Evolutionary conservation across 1,139 yeast species (phyloP).

Genomic region (Blastobotrys capitulatus): DNA sequence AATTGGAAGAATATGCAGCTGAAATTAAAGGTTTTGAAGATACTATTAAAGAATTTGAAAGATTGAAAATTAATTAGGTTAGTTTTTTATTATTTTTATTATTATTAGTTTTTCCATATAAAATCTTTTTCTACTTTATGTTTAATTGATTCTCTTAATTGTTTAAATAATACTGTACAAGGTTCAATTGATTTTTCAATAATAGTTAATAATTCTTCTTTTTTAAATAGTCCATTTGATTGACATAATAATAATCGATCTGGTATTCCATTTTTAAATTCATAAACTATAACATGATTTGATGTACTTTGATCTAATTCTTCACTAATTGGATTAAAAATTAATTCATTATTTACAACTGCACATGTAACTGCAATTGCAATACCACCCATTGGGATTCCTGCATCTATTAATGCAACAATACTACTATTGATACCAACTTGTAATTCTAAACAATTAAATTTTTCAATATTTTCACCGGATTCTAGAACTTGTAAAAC

Average conservation of each 20-base stretch:
- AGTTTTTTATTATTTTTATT: slow-evolving; percentile 6
- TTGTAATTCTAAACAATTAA: slow-evolving; percentile 47
- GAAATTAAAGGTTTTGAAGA: slow-evolving; percentile 69
- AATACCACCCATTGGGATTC: slow-evolving; percentile 59
- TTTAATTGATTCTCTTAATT: slow-evolving; percentile 44
- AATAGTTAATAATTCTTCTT: slow-evolving; percentile 45
- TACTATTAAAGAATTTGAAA: slow-evolving; percentile 38
- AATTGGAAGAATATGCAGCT: slow-evolving; percentile 67
- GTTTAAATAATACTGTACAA: slow-evolving; percentile 42
- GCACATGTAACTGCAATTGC: slow-evolving; percentile 52
- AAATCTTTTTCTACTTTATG: slow-evolving; percentile 49
- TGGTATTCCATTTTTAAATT: slow-evolving; percentile 47
- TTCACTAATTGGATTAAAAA: slow-evolving; percentile 42
- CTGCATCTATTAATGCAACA: slow-evolving; percentile 77
- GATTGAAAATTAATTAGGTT: slow-evolving; percentile 27
- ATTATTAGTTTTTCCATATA: slow-evolving; percentile 43
- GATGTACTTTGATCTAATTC: slow-evolving; percentile 45
- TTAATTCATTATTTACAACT: slow-evolving; percentile 31
- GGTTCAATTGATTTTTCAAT: slow-evolving; percentile 39
- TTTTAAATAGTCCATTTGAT: slow-evolving; percentile 63
- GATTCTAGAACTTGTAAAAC: slow-evolving; percentile 75
- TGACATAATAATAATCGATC: slow-evolving; percentile 59
- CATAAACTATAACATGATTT: slow-evolving; percentile 62
- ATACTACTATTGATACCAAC: slow-evolving; percentile 70
- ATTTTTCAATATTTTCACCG: slow-evolving; percentile 38